Evolutionary conservation across 176 grass and related monocot genomes (phyloP).

Genomic region (Thinopyrum elongatum): DNA sequence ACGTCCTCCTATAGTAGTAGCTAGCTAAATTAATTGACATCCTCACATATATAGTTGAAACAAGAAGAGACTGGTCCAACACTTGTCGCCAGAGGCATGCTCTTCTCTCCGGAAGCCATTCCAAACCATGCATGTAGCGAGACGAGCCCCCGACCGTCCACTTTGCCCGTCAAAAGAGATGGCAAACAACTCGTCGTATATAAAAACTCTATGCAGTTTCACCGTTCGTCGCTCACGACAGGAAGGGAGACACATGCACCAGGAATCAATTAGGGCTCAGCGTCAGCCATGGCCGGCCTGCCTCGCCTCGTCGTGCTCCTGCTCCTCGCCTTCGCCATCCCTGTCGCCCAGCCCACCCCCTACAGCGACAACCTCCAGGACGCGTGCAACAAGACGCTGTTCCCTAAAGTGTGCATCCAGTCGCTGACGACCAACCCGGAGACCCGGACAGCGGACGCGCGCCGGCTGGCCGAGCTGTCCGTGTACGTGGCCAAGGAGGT

Average conservation of each 20-base stretch:
- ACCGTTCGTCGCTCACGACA: background rate
- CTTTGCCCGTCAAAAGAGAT: background rate
- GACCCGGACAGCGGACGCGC: slow-evolving; percentile 14
- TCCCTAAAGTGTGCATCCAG: slow-evolving; percentile 37
- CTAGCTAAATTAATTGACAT: background rate
- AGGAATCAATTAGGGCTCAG: background rate
- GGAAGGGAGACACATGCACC: background rate
- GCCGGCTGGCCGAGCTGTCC: slow-evolving; percentile 43
- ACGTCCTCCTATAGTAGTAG: background rate
- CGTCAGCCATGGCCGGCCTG: slow-evolving; percentile 17
- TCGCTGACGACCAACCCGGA: slow-evolving; percentile 37
- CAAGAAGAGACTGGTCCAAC: background rate
- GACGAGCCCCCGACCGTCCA: slow-evolving; percentile 22
- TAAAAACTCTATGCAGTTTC: background rate
- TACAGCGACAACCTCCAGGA: slow-evolving; percentile 24
- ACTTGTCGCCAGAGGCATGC: background rate
- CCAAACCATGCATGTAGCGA: background rate
- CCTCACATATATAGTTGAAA: background rate
- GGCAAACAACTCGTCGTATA: background rate
- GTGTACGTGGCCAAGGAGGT: slow-evolving; percentile 36
- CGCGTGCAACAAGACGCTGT: slow-evolving; percentile 45
- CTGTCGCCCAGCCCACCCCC: background rate
- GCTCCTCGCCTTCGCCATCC: background rate
- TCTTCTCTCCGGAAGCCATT: slow-evolving; percentile 23
- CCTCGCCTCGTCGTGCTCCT: slow-evolving; percentile 7